Evolutionary conservation across 192 early-diverging fungal genomes (phyloP), one percentile per base, ranked within the genome.

Genomic region (Lunasporangiospora selenospora): DNA sequence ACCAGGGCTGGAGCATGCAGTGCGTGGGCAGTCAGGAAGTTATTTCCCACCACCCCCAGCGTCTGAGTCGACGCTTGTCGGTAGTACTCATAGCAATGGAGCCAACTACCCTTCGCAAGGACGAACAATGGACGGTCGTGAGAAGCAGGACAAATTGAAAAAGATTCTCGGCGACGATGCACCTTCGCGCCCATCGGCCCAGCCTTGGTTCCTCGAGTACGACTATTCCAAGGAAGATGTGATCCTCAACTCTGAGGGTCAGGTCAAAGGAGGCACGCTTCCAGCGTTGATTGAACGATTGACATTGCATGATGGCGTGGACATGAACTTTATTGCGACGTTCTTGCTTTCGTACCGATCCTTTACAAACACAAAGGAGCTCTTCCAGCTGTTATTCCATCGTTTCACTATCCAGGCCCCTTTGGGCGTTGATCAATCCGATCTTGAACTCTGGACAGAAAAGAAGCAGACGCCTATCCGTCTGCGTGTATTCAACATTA

Each of bases 301-400:
- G 39, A 94, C 92, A 0, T 37, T 83, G 37, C 91, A 94, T 57
- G 88, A 90, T 53, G 56, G 62, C 11, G 46, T 83, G 77, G 95
- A 98, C 48, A 73, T 88, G 41, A 88, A 88, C 63, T 96, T 92
- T 80, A 86, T 85, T 39, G 85, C 84, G 19, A 91, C 94, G 0
- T 95, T 98, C 80, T 75, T 98, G 58, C 76, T 98, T 23, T 93
- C 96, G 3, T 98, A 95, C 75, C 89, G 92, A 39, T 92, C 93
- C 11, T 97, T 97, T 53, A 89, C 89, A 3, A 90, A 84, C 5
- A 90, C 93, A 13, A 78, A 80, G 21, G 91, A 93, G 61, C 81
- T 97, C 19, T 87, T 97, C 53, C 79, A 84, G n/a, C 75, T 83
- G n/a, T 76, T 98, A 18, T 88, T 88, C 61, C 53, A 65, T 38